Evolutionary conservation across 768 basidiomycete species (phyloP).

Genomic region (Trichaptum fuscoviolaceum): DNA sequence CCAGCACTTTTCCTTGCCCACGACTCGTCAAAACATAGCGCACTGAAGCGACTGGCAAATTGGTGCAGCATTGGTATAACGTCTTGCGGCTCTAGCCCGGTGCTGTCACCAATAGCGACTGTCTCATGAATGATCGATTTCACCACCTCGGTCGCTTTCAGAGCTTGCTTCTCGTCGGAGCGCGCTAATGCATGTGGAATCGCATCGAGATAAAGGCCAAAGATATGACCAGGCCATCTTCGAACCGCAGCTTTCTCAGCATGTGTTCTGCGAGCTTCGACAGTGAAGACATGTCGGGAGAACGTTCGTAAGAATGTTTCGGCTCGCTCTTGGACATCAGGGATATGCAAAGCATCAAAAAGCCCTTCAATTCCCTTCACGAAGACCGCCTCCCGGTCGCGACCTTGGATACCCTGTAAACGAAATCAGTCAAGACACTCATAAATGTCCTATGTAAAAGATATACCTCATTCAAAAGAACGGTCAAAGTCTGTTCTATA

Average conservation of each 20-base stretch:
- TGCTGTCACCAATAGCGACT: slow-evolving; percentile 45
- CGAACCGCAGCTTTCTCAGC: slow-evolving; percentile 48
- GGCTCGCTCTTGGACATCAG: slow-evolving; percentile 66
- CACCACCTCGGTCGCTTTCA: slow-evolving; percentile 56
- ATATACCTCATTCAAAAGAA: slow-evolving; percentile 70
- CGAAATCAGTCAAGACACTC: slow-evolving; percentile 4
- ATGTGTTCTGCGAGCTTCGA: slow-evolving; percentile 62
- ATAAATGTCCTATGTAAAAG: not conserved
- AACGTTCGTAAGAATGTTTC: slow-evolving; percentile 65
- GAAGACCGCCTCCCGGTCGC: slow-evolving; percentile 74
- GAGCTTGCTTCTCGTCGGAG: slow-evolving; percentile 54
- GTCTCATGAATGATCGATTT: slow-evolving; percentile 62
- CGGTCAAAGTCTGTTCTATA: slow-evolving; percentile 65
- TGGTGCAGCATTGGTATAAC: slow-evolving; percentile 70
- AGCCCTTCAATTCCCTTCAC: slow-evolving; percentile 65
- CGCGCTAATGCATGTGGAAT: slow-evolving; percentile 72
- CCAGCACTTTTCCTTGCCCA: slow-evolving; percentile 91
- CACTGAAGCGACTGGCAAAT: slow-evolving; percentile 75
- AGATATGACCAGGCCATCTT: slow-evolving; percentile 49
- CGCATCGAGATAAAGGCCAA: slow-evolving; percentile 75
- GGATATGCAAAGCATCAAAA: slow-evolving; percentile 67
- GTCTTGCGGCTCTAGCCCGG: slow-evolving; percentile 45
- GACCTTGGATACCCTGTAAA: slow-evolving; percentile 60
- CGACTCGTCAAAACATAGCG: slow-evolving; percentile 85
- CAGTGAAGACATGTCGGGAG: slow-evolving; percentile 63